These are phyloP conservation scores for Solanum sejunctum DNA, from an alignment of 257 asterid species.

Conservation along the genomic window DNA sequence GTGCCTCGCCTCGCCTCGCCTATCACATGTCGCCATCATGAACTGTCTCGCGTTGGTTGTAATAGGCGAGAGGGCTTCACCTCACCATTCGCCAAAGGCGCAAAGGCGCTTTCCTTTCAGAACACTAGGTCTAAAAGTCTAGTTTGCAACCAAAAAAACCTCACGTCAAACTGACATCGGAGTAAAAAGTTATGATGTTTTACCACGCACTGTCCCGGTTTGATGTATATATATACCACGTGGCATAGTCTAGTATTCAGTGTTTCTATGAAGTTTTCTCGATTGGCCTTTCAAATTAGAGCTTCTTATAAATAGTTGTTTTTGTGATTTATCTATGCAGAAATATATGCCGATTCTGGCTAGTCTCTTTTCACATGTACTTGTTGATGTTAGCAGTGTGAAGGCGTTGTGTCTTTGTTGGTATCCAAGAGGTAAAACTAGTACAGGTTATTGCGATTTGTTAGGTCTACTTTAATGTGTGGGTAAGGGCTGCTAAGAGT, in stretches of 20 bases:
- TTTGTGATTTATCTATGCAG: slow-evolving; percentile 20
- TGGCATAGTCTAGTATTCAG: neutral
- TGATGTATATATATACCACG: no score
- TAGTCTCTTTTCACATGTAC: slow-evolving; percentile 69
- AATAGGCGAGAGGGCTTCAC: no score
- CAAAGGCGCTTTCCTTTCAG: no score
- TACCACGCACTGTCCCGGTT: no score
- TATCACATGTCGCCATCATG: no score
- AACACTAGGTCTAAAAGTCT: no score
- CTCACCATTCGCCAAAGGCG: no score
- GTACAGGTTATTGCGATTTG: neutral
- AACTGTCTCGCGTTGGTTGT: no score
- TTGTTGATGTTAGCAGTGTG: slow-evolving; percentile 90
- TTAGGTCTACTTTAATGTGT: neutral
- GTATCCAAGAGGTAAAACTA: slow-evolving; percentile 72
- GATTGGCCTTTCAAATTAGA: neutral
- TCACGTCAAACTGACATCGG: no score
- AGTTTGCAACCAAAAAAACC: no score
- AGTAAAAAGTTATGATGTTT: no score
- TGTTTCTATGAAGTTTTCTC: neutral
- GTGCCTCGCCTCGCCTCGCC: no score
- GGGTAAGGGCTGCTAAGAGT: neutral
- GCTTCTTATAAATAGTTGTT: neutral
- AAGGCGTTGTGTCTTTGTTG: slow-evolving; percentile 79
- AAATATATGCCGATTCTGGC: slow-evolving; percentile 94